A percentile compares a stretch with the other conserved stretches of the same genome.
These are phyloP conservation scores for Choanephora cucurbitarum DNA, from an alignment of 371 early-diverging fungal genomes.

Conservation along the genomic window DNA sequence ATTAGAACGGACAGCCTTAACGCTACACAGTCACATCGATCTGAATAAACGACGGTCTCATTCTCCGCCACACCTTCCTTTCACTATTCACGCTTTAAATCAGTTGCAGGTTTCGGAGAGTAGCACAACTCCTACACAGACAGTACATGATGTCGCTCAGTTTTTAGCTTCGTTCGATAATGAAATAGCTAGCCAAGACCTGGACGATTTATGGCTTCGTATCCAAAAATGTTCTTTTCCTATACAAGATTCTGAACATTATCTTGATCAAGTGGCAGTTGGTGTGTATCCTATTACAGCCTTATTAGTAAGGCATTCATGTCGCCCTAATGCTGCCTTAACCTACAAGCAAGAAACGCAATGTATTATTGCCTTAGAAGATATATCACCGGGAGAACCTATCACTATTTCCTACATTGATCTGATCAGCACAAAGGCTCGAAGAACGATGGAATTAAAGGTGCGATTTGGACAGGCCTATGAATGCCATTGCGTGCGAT, in stretches of 20 bases:
- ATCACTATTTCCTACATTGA: conserved; percentile 79
- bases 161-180: conserved; percentile 18
- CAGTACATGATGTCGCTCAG: conserved; percentile 12
- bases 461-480: conserved; percentile 38
- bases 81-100: conserved; percentile 39
- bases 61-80: conserved; percentile 43
- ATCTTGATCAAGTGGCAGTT: conserved; percentile 67
- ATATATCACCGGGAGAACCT: conserved; percentile 68
- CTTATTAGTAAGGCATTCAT: conserved; percentile 77
- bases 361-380: conserved; percentile 59
- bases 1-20: conserved; percentile 43
- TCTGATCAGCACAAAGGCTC: conserved; percentile 51
- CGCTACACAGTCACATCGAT: conserved; percentile 48
- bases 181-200: conserved; percentile 17
- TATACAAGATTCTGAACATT: conserved; percentile 45
- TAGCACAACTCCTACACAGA: conserved; percentile 5
- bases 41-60: conserved; percentile 53
- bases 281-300: conserved; percentile 78
- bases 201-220: conserved; percentile 17
- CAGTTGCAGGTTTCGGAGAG: conserved; percentile 14
- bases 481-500: conserved; percentile 37
- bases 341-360: conserved; percentile 51
- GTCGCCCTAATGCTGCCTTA: conserved; percentile 76
- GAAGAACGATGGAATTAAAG: conserved; percentile 52
- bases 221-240: conserved; percentile 20